Percentiles rank a stretch among this genome's conserved stretches.
Conservation (phyloP, 495 filamentous ascomycete species). For the Darksidea phi region DNA sequence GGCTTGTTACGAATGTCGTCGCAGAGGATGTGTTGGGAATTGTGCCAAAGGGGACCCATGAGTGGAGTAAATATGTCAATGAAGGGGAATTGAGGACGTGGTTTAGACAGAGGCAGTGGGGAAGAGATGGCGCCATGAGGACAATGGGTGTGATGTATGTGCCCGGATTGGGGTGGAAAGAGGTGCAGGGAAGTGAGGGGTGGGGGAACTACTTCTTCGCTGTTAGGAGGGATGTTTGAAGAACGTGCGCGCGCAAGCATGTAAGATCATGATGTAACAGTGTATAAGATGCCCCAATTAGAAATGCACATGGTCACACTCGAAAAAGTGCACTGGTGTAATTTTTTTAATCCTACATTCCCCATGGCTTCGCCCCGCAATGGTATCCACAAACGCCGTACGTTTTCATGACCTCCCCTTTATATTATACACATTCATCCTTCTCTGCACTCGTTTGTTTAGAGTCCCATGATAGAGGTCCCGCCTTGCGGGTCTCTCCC, state of each 20-base stretch:
- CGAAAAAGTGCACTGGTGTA: too few species aligned
- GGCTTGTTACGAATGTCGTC: slow-evolving; percentile 85
- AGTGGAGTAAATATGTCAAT: slow-evolving; percentile 94
- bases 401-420: not conserved
- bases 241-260: not conserved
- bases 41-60: slow-evolving; percentile 89
- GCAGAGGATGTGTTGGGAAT: slow-evolving; percentile 86
- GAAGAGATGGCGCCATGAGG: slow-evolving; percentile 45
- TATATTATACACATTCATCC: not conserved
- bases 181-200: slow-evolving; percentile 76
- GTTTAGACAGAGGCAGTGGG: slow-evolving; percentile 54
- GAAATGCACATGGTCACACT: too few species aligned
- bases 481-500: too few species aligned
- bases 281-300: too few species aligned
- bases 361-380: too few species aligned
- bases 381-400: too few species aligned
- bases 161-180: slow-evolving; percentile 87
- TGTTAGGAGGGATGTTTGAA: slow-evolving; percentile 57
- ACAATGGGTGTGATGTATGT: slow-evolving; percentile 88
- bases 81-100: slow-evolving; percentile 71
- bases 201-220: slow-evolving; percentile 97
- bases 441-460: not conserved
- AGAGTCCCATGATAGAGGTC: too few species aligned
- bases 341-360: too few species aligned
- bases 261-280: not conserved